Conservation (phyloP, 768 basidiomycete species). For the Pleurotus tuber-regium region DNA sequence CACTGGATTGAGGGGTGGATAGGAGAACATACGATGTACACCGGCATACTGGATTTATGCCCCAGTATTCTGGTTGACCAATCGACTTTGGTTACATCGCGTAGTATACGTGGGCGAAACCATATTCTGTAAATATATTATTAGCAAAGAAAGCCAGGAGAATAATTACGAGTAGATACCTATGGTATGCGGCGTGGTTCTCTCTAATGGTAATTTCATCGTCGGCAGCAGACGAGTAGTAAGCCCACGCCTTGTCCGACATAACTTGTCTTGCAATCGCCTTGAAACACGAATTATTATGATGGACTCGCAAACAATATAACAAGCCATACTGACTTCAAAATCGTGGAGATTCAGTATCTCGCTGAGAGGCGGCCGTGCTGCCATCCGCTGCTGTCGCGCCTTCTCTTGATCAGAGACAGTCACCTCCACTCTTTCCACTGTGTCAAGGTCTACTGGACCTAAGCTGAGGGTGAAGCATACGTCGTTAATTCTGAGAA, state of each 20-base stretch:
- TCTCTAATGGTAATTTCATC: conserved; percentile 91
- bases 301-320: no score
- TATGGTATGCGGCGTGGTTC: conserved; percentile 89
- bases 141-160: no score
- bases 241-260: conserved; percentile 90
- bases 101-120: conserved; percentile 86
- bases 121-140: conserved; percentile 78
- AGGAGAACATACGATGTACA: conserved; percentile 67
- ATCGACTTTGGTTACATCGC: conserved; percentile 84
- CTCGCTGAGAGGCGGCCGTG: conserved; percentile 71
- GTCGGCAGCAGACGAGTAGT: conserved; percentile 95
- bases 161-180: no score
- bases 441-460: conserved; percentile 64
- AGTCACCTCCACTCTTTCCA: conserved; percentile 58
- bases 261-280: conserved; percentile 81
- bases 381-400: conserved; percentile 56
- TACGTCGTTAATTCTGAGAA: neutral
- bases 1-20: neutral
- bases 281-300: conserved; percentile 38
- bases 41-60: conserved; percentile 67
- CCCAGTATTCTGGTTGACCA: conserved; percentile 84
- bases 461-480: conserved; percentile 53
- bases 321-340: conserved; percentile 49
- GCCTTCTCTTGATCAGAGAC: conserved; percentile 72
- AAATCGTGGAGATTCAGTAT: conserved; percentile 94